phyloP scores from a whole-genome alignment of 2,329 filamentous ascomycete genomes.

The Coniella vitis region DNA sequence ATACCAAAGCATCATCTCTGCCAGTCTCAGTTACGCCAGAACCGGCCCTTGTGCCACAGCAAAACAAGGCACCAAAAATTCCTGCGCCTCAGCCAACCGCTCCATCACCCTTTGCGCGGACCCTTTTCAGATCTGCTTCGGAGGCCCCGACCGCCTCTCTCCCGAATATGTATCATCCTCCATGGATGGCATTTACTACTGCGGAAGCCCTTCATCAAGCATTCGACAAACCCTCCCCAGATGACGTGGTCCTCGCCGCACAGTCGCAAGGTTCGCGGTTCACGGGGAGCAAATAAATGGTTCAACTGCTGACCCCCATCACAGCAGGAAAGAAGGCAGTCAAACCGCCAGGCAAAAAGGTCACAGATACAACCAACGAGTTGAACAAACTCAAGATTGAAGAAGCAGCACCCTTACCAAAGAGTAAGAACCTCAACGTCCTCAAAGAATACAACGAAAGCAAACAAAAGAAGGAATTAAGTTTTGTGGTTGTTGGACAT shows the following conservation, averaged over 20 bases:
- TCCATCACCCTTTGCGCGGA: constrained; percentile 52
- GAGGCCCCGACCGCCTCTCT: constrained; percentile 17
- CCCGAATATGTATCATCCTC: constrained; percentile 34
- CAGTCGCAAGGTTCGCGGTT: constrained; percentile 80
- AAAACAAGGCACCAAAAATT: neutral
- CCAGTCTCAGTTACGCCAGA: neutral
- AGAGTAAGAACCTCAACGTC: constrained; percentile 78
- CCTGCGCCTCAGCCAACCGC: constrained; percentile 14
- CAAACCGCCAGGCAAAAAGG: constrained; percentile 30
- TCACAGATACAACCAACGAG: constrained; percentile 30
- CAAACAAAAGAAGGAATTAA: constrained; percentile 71
- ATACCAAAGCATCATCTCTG: neutral
- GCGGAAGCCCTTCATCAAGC: constrained; percentile 45
- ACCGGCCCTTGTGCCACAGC: neutral
- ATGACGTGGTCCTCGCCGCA: constrained; percentile 80
- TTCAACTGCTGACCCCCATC: constrained; percentile 44
- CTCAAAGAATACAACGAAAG: constrained; percentile 71
- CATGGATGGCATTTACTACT: constrained; percentile 41
- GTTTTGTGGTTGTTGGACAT: constrained; percentile 94
- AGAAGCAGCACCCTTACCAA: constrained; percentile 49
- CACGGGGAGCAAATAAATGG: constrained; percentile 41
- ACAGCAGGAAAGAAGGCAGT: constrained; percentile 45
- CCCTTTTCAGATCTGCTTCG: constrained; percentile 39
- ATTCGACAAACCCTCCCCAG: constrained; percentile 83
- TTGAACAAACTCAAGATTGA: constrained; percentile 35